A percentile compares a stretch with the other conserved stretches of the same genome.
Conservation (phyloP, 371 early-diverging fungal genomes). For the Rhizopus arrhizus region DNA sequence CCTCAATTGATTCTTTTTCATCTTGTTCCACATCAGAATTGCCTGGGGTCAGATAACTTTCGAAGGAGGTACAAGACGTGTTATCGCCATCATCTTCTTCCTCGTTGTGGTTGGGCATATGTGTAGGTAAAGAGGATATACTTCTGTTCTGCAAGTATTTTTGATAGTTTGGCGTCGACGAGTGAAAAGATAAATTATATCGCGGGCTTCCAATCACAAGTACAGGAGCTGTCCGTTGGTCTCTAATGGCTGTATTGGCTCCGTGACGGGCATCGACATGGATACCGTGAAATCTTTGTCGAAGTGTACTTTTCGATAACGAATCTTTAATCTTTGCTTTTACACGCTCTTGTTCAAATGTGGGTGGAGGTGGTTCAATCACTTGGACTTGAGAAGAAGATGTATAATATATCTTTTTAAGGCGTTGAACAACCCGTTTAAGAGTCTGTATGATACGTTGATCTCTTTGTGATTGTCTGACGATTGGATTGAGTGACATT, state of each 20-base stretch:
- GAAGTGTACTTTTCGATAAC: slow-evolving; percentile 34
- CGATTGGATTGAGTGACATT: slow-evolving; percentile 44
- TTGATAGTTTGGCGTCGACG: neutral
- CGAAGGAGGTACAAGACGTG: neutral
- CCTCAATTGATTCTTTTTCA: slow-evolving; percentile 14
- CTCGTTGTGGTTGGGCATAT: slow-evolving; percentile 9
- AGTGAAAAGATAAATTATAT: neutral
- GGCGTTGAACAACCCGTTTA: slow-evolving; percentile 45
- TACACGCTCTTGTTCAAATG: slow-evolving; percentile 40
- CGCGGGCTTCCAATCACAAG: slow-evolving; percentile 35
- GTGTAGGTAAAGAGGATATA: slow-evolving; percentile 1
- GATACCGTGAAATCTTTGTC: slow-evolving; percentile 39
- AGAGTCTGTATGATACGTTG: slow-evolving; percentile 59
- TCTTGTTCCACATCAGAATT: neutral
- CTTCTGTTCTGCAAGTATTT: neutral
- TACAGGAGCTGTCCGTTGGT: slow-evolving; percentile 28
- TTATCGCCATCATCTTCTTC: slow-evolving; percentile 24
- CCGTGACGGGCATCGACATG: slow-evolving; percentile 31
- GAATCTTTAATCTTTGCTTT: slow-evolving; percentile 44
- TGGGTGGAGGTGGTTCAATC: slow-evolving; percentile 48
- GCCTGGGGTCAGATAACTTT: neutral
- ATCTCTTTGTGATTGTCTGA: slow-evolving; percentile 51
- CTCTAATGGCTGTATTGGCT: slow-evolving; percentile 32
- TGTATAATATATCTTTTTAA: slow-evolving; percentile 50
- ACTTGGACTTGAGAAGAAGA: slow-evolving; percentile 42